Evolutionary conservation across 2,329 filamentous ascomycete species (phyloP).

Genomic region (Aspergillus sp.): DNA sequence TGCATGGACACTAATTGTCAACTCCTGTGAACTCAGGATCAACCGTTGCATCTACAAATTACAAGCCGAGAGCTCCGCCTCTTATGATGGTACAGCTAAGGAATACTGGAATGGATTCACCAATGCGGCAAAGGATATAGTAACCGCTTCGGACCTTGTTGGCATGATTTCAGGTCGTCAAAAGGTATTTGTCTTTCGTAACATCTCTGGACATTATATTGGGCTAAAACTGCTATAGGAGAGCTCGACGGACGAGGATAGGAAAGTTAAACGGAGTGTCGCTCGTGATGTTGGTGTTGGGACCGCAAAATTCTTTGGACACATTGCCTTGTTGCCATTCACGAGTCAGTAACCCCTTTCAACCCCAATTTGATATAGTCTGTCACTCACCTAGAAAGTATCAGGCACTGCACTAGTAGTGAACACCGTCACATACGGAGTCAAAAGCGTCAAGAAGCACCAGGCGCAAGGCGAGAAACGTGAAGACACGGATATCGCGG

Average conservation of each 20-base stretch:
- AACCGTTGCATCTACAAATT: not conserved
- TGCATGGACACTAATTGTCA: not conserved
- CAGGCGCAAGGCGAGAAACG: too few relatives aligned
- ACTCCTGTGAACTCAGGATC: not conserved
- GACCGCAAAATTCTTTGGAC: not conserved
- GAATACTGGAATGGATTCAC: not conserved
- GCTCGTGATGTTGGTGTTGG: not conserved
- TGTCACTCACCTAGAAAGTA: not conserved
- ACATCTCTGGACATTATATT: too few relatives aligned
- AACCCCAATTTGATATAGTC: not conserved
- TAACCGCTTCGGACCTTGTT: not conserved
- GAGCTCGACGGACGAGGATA: not conserved
- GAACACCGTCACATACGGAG: slow-evolving; percentile 2
- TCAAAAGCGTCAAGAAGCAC: not conserved
- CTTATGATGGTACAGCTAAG: not conserved
- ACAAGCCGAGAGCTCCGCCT: not conserved
- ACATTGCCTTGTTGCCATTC: not conserved
- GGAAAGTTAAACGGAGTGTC: not conserved
- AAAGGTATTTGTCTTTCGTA: not conserved
- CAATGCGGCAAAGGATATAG: not conserved
- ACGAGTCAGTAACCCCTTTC: not conserved
- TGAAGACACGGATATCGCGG: too few relatives aligned
- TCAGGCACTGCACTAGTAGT: slow-evolving; percentile 5
- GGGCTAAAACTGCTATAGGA: not conserved
- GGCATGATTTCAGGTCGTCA: not conserved